Evolutionary conservation across 768 basidiomycete species (phyloP).

Genomic region (Podaxis rugospora): DNA sequence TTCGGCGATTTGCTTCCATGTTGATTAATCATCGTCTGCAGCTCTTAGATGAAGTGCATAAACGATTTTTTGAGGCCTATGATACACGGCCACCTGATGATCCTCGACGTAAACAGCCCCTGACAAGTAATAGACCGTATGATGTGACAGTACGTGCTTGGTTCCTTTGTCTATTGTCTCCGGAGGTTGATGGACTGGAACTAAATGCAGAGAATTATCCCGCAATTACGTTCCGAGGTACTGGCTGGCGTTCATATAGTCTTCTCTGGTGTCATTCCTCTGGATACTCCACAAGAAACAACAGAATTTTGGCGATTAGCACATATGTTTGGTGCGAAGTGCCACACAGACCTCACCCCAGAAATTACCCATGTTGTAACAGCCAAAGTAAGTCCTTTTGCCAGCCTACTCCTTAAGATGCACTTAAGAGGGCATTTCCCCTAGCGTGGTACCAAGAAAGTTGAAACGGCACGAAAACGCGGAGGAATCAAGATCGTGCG

Average conservation of each 20-base stretch:
- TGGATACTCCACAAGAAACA: slow-evolving; percentile 74
- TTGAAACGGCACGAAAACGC: slow-evolving; percentile 74
- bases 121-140: slow-evolving; percentile 29
- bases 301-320: slow-evolving; percentile 87
- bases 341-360: slow-evolving; percentile 61
- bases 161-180: neutral
- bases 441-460: slow-evolving; percentile 89
- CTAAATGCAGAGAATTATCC: slow-evolving; percentile 73
- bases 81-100: slow-evolving; percentile 35
- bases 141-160: slow-evolving; percentile 73
- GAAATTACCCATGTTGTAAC: slow-evolving; percentile 89
- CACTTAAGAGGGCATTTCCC: neutral
- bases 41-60: slow-evolving; percentile 82
- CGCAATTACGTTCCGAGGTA: slow-evolving; percentile 67
- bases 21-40: slow-evolving; percentile 23
- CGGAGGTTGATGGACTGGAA: neutral
- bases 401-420: neutral
- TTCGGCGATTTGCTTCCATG: slow-evolving; percentile 2
- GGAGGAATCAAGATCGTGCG: slow-evolving; percentile 82
- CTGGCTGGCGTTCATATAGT: slow-evolving; percentile 79
- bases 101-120: slow-evolving; percentile 22
- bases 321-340: slow-evolving; percentile 82
- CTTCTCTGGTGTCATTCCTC: slow-evolving; percentile 93
- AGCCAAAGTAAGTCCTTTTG: slow-evolving; percentile 55
- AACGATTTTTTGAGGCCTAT: slow-evolving; percentile 68